Evolutionary conservation across 2,329 filamentous ascomycete species (phyloP).

Genomic region (Aureobasidium sp.): DNA sequence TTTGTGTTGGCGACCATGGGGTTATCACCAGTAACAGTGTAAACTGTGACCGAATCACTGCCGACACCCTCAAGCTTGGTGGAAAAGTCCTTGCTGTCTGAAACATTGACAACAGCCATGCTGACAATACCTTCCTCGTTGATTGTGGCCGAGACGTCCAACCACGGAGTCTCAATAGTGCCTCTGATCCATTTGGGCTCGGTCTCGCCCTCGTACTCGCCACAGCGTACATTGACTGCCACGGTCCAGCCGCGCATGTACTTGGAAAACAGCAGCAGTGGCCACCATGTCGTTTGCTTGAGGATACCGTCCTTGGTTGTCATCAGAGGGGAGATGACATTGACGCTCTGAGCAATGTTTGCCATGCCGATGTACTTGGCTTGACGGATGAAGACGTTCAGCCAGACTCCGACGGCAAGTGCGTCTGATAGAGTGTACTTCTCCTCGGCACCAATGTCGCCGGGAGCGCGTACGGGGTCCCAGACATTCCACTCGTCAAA

Average conservation of each 20-base stretch:
- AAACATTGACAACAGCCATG: slow-evolving; percentile 65
- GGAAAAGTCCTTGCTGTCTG: slow-evolving; percentile 50
- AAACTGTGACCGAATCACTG: slow-evolving; percentile 49
- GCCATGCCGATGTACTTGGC: slow-evolving; percentile 65
- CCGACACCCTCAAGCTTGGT: slow-evolving; percentile 51
- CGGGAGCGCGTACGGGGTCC: slow-evolving; percentile 64
- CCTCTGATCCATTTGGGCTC: slow-evolving; percentile 57
- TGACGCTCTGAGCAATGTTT: slow-evolving; percentile 69
- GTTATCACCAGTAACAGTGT: slow-evolving; percentile 51
- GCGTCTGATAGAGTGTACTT: slow-evolving; percentile 67
- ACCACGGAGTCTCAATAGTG: slow-evolving; percentile 59
- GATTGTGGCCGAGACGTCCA: slow-evolving; percentile 58
- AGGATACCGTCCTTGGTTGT: slow-evolving; percentile 55
- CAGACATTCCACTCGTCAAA: slow-evolving; percentile 85
- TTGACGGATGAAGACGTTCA: slow-evolving; percentile 70
- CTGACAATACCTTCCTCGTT: slow-evolving; percentile 53
- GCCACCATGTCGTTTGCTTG: slow-evolving; percentile 70
- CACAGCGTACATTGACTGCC: slow-evolving; percentile 54
- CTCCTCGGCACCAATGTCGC: slow-evolving; percentile 65
- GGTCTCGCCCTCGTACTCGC: slow-evolving; percentile 59
- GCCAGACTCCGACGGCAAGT: slow-evolving; percentile 64
- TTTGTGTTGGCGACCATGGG: slow-evolving; percentile 55
- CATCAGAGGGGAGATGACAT: slow-evolving; percentile 71
- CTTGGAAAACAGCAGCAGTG: slow-evolving; percentile 58
- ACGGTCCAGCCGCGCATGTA: slow-evolving; percentile 69